These are phyloP conservation scores for Taxillus chinensis DNA, from an alignment of 164 flowering plant genomes.

Conservation along the genomic window DNA sequence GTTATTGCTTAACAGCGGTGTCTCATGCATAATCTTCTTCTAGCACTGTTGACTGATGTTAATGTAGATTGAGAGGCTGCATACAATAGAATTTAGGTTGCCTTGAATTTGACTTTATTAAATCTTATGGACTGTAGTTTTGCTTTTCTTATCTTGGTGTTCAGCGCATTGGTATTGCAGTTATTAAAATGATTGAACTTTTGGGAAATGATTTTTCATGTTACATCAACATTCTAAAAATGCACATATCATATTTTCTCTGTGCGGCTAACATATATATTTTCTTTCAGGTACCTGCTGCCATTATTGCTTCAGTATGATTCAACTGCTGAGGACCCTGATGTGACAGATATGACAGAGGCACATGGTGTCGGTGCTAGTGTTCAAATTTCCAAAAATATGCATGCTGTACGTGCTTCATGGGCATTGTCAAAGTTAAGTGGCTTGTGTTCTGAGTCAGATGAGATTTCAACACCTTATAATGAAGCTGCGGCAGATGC, in stretches of 20 bases:
- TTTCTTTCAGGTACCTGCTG: conserved; percentile 62
- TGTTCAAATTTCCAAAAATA: conserved; percentile 88
- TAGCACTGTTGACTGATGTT: no score
- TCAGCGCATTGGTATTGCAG: no score
- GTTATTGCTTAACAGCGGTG: no score
- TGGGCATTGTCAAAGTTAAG: conserved; percentile 82
- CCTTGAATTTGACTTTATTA: no score
- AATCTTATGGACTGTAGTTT: no score
- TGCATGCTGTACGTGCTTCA: conserved; percentile 76
- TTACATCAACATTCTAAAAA: no score
- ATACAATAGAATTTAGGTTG: no score
- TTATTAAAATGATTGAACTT: no score
- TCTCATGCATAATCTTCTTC: no score
- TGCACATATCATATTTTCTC: not conserved
- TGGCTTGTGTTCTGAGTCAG: conserved; percentile 49
- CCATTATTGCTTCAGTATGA: conserved; percentile 95
- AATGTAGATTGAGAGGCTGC: no score
- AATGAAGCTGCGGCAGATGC: conserved; percentile 65
- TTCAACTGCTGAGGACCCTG: conserved; percentile 92
- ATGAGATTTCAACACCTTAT: conserved; percentile 48
- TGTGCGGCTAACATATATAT: not conserved
- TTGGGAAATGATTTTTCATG: no score
- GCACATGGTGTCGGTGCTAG: conserved; percentile 95
- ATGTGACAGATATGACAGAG: conserved; percentile 39
- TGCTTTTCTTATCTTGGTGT: no score